A percentile compares a stretch with the other conserved stretches of the same genome.
Conservation (phyloP, 371 early-diverging fungal genomes). For the Phascolomyces articulosus region DNA sequence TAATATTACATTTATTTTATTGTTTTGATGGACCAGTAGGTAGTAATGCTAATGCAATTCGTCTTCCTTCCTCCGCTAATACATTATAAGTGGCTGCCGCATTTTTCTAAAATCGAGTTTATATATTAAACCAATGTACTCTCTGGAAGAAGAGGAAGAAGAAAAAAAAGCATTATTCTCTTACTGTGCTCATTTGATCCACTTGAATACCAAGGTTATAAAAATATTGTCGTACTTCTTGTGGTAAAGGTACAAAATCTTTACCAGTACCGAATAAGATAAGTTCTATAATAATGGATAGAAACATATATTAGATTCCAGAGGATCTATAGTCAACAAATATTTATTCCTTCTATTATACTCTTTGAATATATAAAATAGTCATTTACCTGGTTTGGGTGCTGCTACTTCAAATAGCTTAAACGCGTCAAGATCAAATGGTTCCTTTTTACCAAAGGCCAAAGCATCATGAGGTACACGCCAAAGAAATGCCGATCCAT, state of each 20-base stretch:
- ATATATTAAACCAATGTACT: not conserved
- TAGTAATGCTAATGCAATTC: conserved; percentile 60
- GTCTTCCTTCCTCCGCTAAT: conserved; percentile 64
- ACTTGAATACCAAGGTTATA: conserved; percentile 61
- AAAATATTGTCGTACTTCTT: conserved; percentile 52
- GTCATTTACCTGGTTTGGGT: conserved; percentile 46
- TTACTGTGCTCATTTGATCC: conserved; percentile 68
- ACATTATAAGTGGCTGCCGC: conserved; percentile 68
- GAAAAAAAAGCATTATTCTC: conserved; percentile 2
- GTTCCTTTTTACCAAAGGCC: conserved; percentile 18
- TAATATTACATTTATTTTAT: no score
- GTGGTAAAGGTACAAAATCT: conserved; percentile 56
- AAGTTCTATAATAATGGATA: no score
- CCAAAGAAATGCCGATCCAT: conserved; percentile 57
- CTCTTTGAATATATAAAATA: no score
- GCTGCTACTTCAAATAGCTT: conserved; percentile 53
- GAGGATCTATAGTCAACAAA: no score
- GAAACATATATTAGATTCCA: no score
- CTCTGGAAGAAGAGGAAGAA: no score
- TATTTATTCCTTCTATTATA: not conserved
- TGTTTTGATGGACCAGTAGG: conserved; percentile 24
- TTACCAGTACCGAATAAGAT: conserved; percentile 62
- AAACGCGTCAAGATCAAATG: conserved; percentile 42
- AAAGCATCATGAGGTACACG: conserved; percentile 39
- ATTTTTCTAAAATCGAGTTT: conserved; percentile 59